Evolutionary conservation across 345 rosid genomes (phyloP).

Genomic region (Eucalyptus shirleyi): DNA sequence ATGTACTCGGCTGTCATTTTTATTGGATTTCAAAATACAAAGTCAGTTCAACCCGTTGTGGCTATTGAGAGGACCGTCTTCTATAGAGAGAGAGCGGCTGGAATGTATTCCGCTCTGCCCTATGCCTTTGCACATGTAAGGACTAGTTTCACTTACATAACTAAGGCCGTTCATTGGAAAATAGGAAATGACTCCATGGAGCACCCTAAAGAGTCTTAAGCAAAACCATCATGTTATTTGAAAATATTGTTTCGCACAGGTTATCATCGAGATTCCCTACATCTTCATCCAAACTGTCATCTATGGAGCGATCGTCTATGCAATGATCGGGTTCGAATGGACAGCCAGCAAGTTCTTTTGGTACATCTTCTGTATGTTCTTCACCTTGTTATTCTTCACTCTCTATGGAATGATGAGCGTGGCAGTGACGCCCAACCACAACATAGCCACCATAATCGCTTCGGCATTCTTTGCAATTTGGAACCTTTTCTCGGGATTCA

Average conservation of each 20-base stretch:
- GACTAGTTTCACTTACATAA: not conserved
- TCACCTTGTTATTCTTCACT: constrained; percentile 48
- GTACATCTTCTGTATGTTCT: constrained; percentile 50
- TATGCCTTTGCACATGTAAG: constrained; percentile 63
- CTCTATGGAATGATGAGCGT: constrained; percentile 61
- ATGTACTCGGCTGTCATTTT: constrained; percentile 58
- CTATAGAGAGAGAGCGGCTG: constrained; percentile 63
- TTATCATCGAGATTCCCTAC: constrained; percentile 44
- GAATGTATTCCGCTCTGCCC: constrained; percentile 61
- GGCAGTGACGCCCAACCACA: constrained; percentile 47
- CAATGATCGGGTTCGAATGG: constrained; percentile 57
- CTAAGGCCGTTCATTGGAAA: not conserved
- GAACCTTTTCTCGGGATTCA: constrained; percentile 59
- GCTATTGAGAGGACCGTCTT: constrained; percentile 57
- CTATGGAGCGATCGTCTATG: constrained; percentile 43
- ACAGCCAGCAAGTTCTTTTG: constrained; percentile 30
- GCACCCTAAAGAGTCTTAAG: not conserved
- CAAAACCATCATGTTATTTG: not conserved
- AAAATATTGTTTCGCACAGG: constrained; percentile 7
- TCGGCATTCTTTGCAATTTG: constrained; percentile 32
- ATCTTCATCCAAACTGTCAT: constrained; percentile 22
- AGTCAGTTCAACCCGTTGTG: constrained; percentile 45
- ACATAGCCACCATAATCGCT: constrained; percentile 33
- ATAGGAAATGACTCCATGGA: not conserved
- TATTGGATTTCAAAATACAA: constrained; percentile 38